phyloP scores from a whole-genome alignment of 495 filamentous ascomycete genomes.

The Penicillium parvum region DNA sequence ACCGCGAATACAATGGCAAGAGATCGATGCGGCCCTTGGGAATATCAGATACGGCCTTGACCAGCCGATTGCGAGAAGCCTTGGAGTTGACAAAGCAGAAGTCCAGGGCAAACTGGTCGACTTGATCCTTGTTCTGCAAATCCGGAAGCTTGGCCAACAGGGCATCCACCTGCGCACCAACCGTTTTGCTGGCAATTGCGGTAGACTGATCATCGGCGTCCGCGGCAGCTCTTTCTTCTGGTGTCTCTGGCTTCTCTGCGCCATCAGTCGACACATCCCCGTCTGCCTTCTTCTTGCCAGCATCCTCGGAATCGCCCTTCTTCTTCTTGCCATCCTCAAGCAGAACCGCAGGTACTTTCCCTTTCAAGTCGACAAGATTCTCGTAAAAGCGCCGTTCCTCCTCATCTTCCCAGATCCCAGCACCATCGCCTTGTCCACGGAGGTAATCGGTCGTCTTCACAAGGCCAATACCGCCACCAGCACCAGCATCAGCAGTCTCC shows the following conservation, averaged over 20 bases:
- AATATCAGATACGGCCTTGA: conserved; percentile 90
- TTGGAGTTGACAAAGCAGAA: conserved; percentile 99
- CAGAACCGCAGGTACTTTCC: conserved; percentile 88
- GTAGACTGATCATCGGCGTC: conserved; percentile 78
- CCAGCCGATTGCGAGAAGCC: conserved; percentile 86
- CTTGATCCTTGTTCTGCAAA: conserved; percentile 80
- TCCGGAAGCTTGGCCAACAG: conserved; percentile 84
- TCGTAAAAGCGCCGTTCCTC: conserved; percentile 98
- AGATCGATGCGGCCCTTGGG: conserved; percentile 91
- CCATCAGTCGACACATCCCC: conserved; percentile 27
- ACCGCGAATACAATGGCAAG: conserved; percentile 84
- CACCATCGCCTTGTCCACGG: conserved; percentile 80
- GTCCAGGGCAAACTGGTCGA: conserved; percentile 88
- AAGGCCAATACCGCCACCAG: conserved; percentile 79
- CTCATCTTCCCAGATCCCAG: conserved; percentile 99
- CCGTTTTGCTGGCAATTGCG: conserved; percentile 95
- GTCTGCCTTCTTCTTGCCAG: conserved; percentile 51
- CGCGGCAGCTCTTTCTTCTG: conserved; percentile 51
- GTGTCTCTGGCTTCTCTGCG: conserved; percentile 31
- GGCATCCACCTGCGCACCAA: conserved; percentile 94
- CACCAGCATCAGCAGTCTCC: conserved; percentile 57
- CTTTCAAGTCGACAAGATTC: conserved; percentile 90
- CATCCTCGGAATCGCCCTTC: conserved; percentile 69
- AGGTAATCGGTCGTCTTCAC: conserved; percentile 93
- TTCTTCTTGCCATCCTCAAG: conserved; percentile 96